Percentiles rank a stretch among this genome's conserved stretches.
Conservation (phyloP, 805 yeast species). For the Debaryomyces tyrocola region DNA sequence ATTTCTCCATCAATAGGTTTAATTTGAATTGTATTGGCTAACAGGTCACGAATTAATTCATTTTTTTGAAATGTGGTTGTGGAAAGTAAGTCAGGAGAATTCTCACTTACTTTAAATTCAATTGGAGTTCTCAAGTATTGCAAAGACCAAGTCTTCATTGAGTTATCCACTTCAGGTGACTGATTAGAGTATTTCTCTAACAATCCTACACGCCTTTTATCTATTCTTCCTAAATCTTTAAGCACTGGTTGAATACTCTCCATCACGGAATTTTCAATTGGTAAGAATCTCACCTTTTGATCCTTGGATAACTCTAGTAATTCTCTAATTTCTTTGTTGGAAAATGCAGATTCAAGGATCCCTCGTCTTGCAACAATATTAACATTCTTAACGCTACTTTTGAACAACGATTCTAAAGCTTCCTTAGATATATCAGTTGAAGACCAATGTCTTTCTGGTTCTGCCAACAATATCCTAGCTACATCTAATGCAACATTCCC, state of each 20-base stretch:
- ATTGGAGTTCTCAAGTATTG: conserved; percentile 70
- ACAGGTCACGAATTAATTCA: conserved; percentile 38
- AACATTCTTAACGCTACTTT: conserved; percentile 60
- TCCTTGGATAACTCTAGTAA: conserved; percentile 57
- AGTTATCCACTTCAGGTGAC: background rate
- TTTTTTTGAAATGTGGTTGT: conserved; percentile 53
- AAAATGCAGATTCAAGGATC: conserved; percentile 78
- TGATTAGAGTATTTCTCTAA: conserved; percentile 47
- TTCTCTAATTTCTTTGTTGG: conserved; percentile 90
- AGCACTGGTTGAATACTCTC: conserved; percentile 12
- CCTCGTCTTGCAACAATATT: conserved; percentile 86
- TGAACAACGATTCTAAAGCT: conserved; percentile 56
- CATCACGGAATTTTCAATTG: conserved; percentile 33
- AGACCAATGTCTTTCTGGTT: conserved; percentile 54
- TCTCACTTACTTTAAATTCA: conserved; percentile 42
- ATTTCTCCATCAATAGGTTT: conserved; percentile 34
- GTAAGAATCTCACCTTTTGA: conserved; percentile 46
- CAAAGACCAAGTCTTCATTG: conserved; percentile 55
- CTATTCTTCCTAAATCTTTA: conserved; percentile 46
- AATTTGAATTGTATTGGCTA: conserved; percentile 31
- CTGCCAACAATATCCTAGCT: conserved; percentile 71
- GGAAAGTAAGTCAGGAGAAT: conserved; percentile 37
- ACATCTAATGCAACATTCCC: conserved; percentile 96
- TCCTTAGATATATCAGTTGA: conserved; percentile 69
- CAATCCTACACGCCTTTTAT: conserved; percentile 65